Evolutionary conservation across 2,329 filamentous ascomycete genomes (phyloP).

Genomic region (Massarina eburnea): DNA sequence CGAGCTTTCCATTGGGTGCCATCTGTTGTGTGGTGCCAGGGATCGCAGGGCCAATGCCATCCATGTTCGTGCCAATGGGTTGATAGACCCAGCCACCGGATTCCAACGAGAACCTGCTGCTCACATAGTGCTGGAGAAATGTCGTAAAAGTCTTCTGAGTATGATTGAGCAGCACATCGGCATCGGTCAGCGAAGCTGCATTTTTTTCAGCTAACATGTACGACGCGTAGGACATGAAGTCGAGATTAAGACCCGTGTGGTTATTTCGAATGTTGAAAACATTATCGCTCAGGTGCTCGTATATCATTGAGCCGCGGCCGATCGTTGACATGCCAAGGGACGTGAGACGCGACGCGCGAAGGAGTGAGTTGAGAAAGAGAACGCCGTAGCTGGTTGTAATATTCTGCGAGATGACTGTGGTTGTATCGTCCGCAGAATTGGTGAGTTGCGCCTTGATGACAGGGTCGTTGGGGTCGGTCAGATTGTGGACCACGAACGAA

Average conservation of each 20-base stretch:
- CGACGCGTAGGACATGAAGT: conserved; percentile 32
- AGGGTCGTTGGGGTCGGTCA: conserved; percentile 4
- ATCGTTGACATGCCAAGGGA: not conserved
- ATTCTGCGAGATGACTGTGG: conserved; percentile 1
- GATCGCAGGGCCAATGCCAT: conserved; percentile 4
- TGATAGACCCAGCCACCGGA: conserved; percentile 28
- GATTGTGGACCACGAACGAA: conserved; percentile 7
- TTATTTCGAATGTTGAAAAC: conserved; percentile 27
- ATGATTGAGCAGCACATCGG: conserved; percentile 5
- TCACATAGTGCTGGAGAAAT: conserved; percentile 36
- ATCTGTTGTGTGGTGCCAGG: not conserved
- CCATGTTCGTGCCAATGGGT: conserved; percentile 20
- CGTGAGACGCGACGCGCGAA: conserved; percentile 7
- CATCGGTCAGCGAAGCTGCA: conserved; percentile 19
- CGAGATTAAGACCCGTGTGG: conserved; percentile 25
- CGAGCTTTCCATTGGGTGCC: conserved; percentile 4
- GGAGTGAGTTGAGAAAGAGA: conserved; percentile 12
- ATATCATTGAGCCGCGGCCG: not conserved
- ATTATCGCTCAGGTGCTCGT: conserved; percentile 12
- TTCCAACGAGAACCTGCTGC: conserved; percentile 16
- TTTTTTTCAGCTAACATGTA: conserved; percentile 23
- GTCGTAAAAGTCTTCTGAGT: conserved; percentile 27
- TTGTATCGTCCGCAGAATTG: not conserved
- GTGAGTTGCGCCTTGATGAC: conserved; percentile 1
- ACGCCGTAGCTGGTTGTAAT: conserved; percentile 16